Evolutionary conservation across 257 asterid genomes (phyloP).

Genomic region (Lavandula angustifolia): DNA sequence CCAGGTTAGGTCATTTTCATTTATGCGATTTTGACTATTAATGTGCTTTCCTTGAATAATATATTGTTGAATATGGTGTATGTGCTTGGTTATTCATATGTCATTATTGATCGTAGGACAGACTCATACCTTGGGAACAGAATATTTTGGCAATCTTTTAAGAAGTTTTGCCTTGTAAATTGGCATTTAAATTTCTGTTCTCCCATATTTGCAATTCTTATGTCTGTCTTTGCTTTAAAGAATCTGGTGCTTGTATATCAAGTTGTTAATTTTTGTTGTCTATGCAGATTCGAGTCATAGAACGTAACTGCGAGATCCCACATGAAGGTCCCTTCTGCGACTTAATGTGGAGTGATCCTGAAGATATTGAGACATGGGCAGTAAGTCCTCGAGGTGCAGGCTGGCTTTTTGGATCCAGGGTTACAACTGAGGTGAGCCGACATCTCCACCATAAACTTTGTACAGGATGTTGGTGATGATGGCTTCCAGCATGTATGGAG

Average conservation of each 20-base stretch:
- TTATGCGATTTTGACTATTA: not conserved
- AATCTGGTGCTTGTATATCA: slow-evolving; percentile 2
- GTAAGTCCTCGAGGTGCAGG: slow-evolving; percentile 99
- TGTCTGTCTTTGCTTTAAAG: slow-evolving; percentile 2
- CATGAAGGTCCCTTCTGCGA: slow-evolving; percentile 99
- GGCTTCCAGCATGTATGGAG: too few species aligned
- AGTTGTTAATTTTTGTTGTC: slow-evolving; percentile 24
- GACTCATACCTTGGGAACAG: slow-evolving; percentile 5
- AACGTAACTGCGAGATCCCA: slow-evolving; percentile 89
- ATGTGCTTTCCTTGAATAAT: not conserved
- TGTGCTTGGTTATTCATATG: slow-evolving; percentile 2
- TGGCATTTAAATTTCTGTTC: not conserved
- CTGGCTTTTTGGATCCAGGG: slow-evolving; percentile 97
- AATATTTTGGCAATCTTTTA: not conserved
- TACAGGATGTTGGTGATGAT: too few species aligned
- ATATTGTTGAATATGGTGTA: slow-evolving; percentile 19
- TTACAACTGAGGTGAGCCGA: slow-evolving; percentile 75
- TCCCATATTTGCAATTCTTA: not conserved
- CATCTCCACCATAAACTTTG: too few species aligned
- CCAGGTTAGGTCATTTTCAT: slow-evolving; percentile 54
- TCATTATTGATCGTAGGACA: slow-evolving; percentile 12
- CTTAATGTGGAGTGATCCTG: slow-evolving; percentile 99
- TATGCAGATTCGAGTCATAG: slow-evolving; percentile 82
- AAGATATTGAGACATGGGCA: slow-evolving; percentile 98
- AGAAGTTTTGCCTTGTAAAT: not conserved